Evolutionary conservation across 2,329 filamentous ascomycete species (phyloP).

Genomic region (Colletotrichum gigasporum): DNA sequence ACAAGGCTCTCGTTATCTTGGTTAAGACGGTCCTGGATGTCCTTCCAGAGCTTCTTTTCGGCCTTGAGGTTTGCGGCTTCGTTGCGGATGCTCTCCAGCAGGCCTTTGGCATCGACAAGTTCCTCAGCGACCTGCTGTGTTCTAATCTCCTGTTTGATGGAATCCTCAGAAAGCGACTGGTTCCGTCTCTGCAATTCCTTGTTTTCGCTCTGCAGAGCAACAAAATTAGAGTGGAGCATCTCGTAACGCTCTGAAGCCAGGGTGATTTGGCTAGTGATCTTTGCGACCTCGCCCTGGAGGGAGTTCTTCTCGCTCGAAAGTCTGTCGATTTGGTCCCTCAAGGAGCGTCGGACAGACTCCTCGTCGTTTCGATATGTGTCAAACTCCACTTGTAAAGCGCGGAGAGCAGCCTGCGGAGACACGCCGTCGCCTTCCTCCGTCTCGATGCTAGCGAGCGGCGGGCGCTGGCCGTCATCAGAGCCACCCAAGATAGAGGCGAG

Average conservation of each 20-base stretch:
- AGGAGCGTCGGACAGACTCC: constrained; percentile 78
- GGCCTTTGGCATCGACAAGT: constrained; percentile 82
- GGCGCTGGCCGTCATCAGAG: constrained; percentile 66
- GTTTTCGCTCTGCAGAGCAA: constrained; percentile 85
- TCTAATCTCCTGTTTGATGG: constrained; percentile 88
- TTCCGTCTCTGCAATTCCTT: constrained; percentile 85
- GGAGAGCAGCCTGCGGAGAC: constrained; percentile 74
- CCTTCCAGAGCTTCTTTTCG: constrained; percentile 94
- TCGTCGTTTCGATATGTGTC: constrained; percentile 91
- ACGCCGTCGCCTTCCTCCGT: constrained; percentile 61
- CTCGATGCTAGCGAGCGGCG: constrained; percentile 68
- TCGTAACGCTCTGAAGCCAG: constrained; percentile 86
- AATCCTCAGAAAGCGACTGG: constrained; percentile 79
- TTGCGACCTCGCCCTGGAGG: constrained; percentile 84
- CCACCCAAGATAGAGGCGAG: constrained; percentile 76
- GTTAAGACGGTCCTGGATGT: constrained; percentile 86
- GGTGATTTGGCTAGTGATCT: constrained; percentile 81
- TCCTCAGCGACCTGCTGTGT: constrained; percentile 95
- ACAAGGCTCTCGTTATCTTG: constrained; percentile 88
- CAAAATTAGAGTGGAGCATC: constrained; percentile 89
- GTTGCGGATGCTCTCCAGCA: constrained; percentile 87
- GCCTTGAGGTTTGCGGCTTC: constrained; percentile 94
- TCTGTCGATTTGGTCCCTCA: constrained; percentile 86
- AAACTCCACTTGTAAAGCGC: constrained; percentile 89
- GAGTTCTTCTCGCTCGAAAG: constrained; percentile 84